These are phyloP conservation scores for Ogataea trehaloabstinens DNA, from an alignment of 805 yeast species.

Conservation along the genomic window DNA sequence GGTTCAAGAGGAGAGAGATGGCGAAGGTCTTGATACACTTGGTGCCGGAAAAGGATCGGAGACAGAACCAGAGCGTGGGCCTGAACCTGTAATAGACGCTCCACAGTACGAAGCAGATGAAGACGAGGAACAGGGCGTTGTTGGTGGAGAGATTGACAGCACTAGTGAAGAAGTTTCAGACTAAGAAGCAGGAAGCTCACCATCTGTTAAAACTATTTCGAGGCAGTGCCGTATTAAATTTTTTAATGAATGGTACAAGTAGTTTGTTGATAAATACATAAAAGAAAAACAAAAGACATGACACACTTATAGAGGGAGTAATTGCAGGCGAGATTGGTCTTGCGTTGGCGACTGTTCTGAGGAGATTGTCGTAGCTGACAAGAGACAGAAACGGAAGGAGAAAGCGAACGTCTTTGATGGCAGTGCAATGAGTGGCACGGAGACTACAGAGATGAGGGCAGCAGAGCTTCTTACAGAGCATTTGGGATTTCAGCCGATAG, in stretches of 20 bases:
- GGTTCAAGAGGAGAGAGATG: slow-evolving; percentile 17
- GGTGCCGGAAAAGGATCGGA: slow-evolving; percentile 23
- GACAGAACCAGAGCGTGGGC: slow-evolving; percentile 26
- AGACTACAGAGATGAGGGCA: slow-evolving; percentile 15
- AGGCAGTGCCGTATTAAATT: too few species aligned
- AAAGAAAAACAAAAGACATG: too few species aligned
- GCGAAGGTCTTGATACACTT: slow-evolving; percentile 11
- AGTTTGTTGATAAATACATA: too few species aligned
- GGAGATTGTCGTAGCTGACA: too few species aligned
- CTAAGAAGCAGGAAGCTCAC: too few species aligned
- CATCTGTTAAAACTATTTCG: too few species aligned
- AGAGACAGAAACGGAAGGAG: too few species aligned
- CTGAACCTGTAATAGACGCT: slow-evolving; percentile 25
- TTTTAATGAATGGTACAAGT: too few species aligned
- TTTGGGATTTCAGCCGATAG: slow-evolving; percentile 78
- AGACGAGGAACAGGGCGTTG: slow-evolving; percentile 1
- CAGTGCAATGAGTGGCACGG: slow-evolving; percentile 7
- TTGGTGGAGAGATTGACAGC: not conserved
- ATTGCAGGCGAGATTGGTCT: too few species aligned
- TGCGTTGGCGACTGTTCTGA: too few species aligned
- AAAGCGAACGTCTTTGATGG: too few species aligned
- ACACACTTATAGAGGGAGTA: too few species aligned
- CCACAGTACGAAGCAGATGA: slow-evolving; percentile 21
- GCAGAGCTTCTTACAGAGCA: slow-evolving; percentile 76
- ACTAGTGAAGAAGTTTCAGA: not conserved